Percentiles rank a stretch among this genome's conserved stretches.
phyloP scores from a whole-genome alignment of 768 basidiomycete species.

The Asterophora lycoperdoides region DNA sequence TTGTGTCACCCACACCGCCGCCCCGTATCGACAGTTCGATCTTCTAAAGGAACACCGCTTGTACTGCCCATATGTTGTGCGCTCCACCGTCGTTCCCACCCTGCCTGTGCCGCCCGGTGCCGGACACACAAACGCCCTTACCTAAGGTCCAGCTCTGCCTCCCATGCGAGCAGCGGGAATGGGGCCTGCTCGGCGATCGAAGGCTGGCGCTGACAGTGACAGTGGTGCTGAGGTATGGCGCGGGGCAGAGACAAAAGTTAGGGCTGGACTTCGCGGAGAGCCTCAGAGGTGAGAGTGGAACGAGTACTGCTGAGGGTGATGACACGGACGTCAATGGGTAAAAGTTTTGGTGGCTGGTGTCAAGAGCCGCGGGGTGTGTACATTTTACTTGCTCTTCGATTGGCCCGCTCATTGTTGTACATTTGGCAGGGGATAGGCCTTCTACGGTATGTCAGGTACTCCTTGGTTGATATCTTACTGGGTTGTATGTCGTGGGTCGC shows the following conservation, averaged over 20 bases:
- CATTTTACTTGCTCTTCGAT: not conserved
- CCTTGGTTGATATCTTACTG: slow-evolving; percentile 40
- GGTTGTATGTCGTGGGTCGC: not conserved
- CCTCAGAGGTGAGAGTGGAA: slow-evolving; percentile 6
- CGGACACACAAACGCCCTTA: slow-evolving; percentile 17
- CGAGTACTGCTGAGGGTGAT: slow-evolving; percentile 1
- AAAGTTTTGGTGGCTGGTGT: slow-evolving; percentile 76
- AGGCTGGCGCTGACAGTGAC: slow-evolving; percentile 78
- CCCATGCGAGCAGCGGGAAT: no score
- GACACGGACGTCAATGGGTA: slow-evolving; percentile 49
- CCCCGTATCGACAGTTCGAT: slow-evolving; percentile 56
- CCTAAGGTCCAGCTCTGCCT: slow-evolving; percentile 25
- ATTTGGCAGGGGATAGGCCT: slow-evolving; percentile 59
- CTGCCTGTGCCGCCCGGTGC: slow-evolving; percentile 35
- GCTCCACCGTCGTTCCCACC: slow-evolving; percentile 61
- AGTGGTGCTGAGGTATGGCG: slow-evolving; percentile 61
- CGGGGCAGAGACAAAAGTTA: slow-evolving; percentile 49
- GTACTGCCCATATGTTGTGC: slow-evolving; percentile 80
- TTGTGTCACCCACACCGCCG: slow-evolving; percentile 21
- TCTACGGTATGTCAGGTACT: slow-evolving; percentile 68
- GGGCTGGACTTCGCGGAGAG: slow-evolving; percentile 23
- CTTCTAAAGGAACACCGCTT: slow-evolving; percentile 78
- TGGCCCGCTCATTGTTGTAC: slow-evolving; percentile 7
- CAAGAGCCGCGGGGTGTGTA: slow-evolving; percentile 67
- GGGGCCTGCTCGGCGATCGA: slow-evolving; percentile 46